Percentiles rank a stretch among this genome's conserved stretches.
phyloP scores from a whole-genome alignment of 1,139 yeast species.

The Eremothecium sinecaudum region DNA sequence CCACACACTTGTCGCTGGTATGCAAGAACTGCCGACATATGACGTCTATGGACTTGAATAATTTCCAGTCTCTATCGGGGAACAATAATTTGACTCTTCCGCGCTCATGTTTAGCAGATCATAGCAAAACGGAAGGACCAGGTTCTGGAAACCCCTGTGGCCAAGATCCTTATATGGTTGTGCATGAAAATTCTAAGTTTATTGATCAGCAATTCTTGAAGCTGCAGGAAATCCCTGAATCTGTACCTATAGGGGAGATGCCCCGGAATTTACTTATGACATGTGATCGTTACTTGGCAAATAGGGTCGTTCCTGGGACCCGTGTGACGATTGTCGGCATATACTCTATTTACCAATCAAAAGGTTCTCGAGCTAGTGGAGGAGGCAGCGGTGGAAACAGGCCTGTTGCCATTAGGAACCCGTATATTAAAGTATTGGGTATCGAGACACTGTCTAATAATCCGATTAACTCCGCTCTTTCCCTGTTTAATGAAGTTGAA shows the following conservation, averaged over 20 bases:
- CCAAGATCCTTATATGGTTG: slow-evolving; percentile 83
- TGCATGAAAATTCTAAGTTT: slow-evolving; percentile 85
- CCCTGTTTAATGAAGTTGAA: slow-evolving; percentile 71
- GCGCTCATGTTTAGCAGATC: slow-evolving; percentile 46
- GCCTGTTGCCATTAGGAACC: slow-evolving; percentile 84
- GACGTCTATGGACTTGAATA: slow-evolving; percentile 49
- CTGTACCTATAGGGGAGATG: slow-evolving; percentile 98
- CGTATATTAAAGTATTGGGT: slow-evolving; percentile 81
- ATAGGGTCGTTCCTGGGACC: slow-evolving; percentile 89
- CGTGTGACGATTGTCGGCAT: slow-evolving; percentile 87
- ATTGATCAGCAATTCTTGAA: slow-evolving; percentile 92
- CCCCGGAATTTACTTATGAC: slow-evolving; percentile 88
- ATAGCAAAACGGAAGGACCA: slow-evolving; percentile 28
- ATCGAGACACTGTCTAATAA: slow-evolving; percentile 74
- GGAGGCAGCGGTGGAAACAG: slow-evolving; percentile 20
- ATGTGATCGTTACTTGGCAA: slow-evolving; percentile 83
- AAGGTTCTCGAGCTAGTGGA: slow-evolving; percentile 30
- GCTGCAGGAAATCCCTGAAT: slow-evolving; percentile 91
- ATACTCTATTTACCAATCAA: slow-evolving; percentile 78
- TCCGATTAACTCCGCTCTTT: slow-evolving; percentile 49
- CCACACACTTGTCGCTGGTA: slow-evolving; percentile 73
- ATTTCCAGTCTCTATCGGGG: slow-evolving; percentile 67
- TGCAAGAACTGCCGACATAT: slow-evolving; percentile 87
- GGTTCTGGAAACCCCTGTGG: slow-evolving; percentile 64
- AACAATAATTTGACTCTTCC: slow-evolving; percentile 56